Evolutionary conservation across 2,329 filamentous ascomycete species (phyloP).

Genomic region (Sporothrix phasma): DNA sequence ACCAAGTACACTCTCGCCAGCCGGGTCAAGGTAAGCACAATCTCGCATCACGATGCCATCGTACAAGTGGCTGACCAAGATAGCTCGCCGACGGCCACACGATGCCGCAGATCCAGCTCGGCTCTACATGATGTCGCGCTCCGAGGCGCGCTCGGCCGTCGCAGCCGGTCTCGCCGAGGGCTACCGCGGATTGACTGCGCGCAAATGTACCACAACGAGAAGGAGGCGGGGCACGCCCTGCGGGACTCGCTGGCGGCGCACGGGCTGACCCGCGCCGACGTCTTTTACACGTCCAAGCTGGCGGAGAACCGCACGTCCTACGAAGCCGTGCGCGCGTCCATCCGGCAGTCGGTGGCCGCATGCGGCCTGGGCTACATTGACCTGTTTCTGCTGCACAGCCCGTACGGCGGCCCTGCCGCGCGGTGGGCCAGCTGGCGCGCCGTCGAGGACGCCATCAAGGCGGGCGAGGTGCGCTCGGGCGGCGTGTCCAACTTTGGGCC

Average conservation of each 20-base stretch:
- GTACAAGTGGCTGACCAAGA: background rate
- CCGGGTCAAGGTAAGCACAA: background rate
- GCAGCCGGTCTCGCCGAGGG: constrained; percentile 44
- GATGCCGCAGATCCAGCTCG: constrained; percentile 64
- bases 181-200: constrained; percentile 43
- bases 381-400: constrained; percentile 69
- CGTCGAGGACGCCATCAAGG: constrained; percentile 63
- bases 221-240: constrained; percentile 58
- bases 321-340: constrained; percentile 54
- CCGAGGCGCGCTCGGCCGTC: constrained; percentile 49
- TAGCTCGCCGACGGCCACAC: constrained; percentile 53
- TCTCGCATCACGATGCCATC: background rate
- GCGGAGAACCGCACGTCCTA: constrained; percentile 55
- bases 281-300: constrained; percentile 76
- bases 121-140: constrained; percentile 60
- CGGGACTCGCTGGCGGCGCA: constrained; percentile 23
- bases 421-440: constrained; percentile 66
- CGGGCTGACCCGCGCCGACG: constrained; percentile 52
- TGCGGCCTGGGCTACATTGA: constrained; percentile 67
- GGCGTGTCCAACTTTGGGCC: constrained; percentile 74
- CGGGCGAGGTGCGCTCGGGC: constrained; percentile 59
- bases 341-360: constrained; percentile 53
- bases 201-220: constrained; percentile 58
- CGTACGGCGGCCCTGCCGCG: constrained; percentile 60
- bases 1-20: constrained; percentile 10